These are phyloP conservation scores for Talaromyces islandicus DNA, from an alignment of 2,329 filamentous ascomycete species.

Conservation along the genomic window DNA sequence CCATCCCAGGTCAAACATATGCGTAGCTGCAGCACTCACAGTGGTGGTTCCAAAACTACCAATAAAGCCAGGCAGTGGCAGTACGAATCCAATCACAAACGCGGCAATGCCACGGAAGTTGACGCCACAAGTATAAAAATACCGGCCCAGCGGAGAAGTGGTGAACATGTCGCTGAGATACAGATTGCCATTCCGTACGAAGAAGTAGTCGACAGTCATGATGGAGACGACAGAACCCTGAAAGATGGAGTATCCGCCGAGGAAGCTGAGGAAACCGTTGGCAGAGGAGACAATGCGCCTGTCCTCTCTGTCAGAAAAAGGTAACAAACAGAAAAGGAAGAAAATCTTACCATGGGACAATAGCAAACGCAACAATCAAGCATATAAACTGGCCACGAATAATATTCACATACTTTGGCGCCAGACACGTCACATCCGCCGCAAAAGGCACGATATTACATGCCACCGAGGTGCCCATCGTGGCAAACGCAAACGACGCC, in stretches of 20 bases:
- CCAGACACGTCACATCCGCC: conserved; percentile 27
- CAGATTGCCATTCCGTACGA: conserved; percentile 27
- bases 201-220: conserved; percentile 31
- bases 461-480: conserved; percentile 17
- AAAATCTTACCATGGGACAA: conserved; percentile 27
- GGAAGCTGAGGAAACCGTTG: conserved; percentile 18
- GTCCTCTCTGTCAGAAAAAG: background rate
- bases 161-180: conserved; percentile 26
- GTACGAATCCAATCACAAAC: conserved; percentile 16
- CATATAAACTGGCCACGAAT: conserved; percentile 27
- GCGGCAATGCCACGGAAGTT: conserved; percentile 21
- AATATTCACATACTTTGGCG: conserved; percentile 27
- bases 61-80: conserved; percentile 18
- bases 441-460: conserved; percentile 30
- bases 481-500: conserved; percentile 17
- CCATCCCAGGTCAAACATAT: conserved; percentile 20
- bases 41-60: conserved; percentile 13
- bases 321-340: background rate
- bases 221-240: conserved; percentile 17
- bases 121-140: conserved; percentile 28
- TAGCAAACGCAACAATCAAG: conserved; percentile 23
- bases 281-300: conserved; percentile 18
- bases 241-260: conserved; percentile 19
- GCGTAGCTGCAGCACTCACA: conserved; percentile 11
- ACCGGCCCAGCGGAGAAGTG: conserved; percentile 20